Percentiles rank a stretch among this genome's conserved stretches.
These are phyloP conservation scores for Flaveria sonorensis DNA, from an alignment of 129 eudicot genomes.

Conservation along the genomic window DNA sequence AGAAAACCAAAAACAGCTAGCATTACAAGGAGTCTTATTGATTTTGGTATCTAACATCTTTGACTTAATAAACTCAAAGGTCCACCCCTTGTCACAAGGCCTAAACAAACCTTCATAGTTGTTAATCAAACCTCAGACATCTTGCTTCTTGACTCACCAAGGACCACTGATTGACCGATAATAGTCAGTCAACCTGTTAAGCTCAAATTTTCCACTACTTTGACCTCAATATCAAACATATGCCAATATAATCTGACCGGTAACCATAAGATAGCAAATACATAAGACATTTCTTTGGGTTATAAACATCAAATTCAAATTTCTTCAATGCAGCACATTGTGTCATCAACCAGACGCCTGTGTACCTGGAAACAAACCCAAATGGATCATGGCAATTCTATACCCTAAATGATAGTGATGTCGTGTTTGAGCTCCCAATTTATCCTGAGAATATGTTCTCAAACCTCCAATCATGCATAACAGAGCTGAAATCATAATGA, in stretches of 20 bases:
- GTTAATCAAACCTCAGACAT: slow-evolving; percentile 1
- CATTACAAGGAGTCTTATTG: neutral
- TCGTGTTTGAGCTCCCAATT: slow-evolving; percentile 40
- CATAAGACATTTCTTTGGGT: slow-evolving; percentile 47
- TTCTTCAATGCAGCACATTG: slow-evolving; percentile 69
- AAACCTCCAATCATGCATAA: slow-evolving; percentile 91
- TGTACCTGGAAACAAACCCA: slow-evolving; percentile 52
- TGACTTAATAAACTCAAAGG: neutral
- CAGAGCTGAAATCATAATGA: slow-evolving; percentile 57
- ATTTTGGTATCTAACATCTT: neutral
- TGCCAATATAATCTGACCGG: slow-evolving; percentile 27
- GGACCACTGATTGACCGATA: neutral
- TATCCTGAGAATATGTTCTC: slow-evolving; percentile 82
- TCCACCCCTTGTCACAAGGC: neutral
- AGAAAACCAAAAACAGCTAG: neutral
- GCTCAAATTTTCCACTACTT: slow-evolving; percentile 20
- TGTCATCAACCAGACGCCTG: slow-evolving; percentile 86
- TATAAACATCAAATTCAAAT: slow-evolving; percentile 52
- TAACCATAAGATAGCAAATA: slow-evolving; percentile 38
- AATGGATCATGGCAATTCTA: neutral
- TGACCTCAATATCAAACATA: slow-evolving; percentile 48
- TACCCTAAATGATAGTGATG: neutral
- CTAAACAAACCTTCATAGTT: neutral
- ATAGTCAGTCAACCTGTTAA: slow-evolving; percentile 8
- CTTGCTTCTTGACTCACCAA: slow-evolving; percentile 14